Percentiles rank a stretch among this genome's conserved stretches.
Evolutionary conservation across 371 early-diverging fungal genomes (phyloP).

Genomic region (Coemansia sp.): DNA sequence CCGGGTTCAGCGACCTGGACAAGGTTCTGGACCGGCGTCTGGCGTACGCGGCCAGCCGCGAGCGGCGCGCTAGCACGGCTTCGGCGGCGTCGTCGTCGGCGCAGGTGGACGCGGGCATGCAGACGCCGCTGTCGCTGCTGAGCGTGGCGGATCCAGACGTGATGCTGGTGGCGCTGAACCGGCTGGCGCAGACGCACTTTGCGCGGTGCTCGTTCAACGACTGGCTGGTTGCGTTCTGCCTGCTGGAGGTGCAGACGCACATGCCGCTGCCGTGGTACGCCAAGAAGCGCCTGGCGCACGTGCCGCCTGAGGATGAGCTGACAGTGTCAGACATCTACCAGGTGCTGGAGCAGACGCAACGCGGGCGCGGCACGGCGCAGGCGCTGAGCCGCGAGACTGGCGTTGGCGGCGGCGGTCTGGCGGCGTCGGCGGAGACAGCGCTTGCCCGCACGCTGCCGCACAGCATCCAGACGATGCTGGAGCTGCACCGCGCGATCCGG

Average conservation of each 20-base stretch:
- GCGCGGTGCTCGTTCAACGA: conserved; percentile 65
- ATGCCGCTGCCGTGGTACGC: conserved; percentile 73
- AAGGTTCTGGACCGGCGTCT: conserved; percentile 38
- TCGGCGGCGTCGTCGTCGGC: not conserved
- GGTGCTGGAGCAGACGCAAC: conserved; percentile 56
- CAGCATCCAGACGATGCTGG: conserved; percentile 67
- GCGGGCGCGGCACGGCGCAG: conserved; percentile 26
- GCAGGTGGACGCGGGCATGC: conserved; percentile 17
- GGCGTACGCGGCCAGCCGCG: conserved; percentile 27
- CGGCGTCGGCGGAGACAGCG: conserved; percentile 35
- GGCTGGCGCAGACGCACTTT: conserved; percentile 56
- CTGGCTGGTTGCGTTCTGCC: conserved; percentile 70
- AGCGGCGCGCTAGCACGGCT: conserved; percentile 18
- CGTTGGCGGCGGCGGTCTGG: conserved; percentile 17
- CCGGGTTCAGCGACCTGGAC: conserved; percentile 36
- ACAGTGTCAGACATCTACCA: conserved; percentile 69
- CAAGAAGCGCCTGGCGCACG: conserved; percentile 53
- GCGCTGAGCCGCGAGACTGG: conserved; percentile 3
- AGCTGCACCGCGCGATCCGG: conserved; percentile 69
- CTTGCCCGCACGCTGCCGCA: conserved; percentile 64
- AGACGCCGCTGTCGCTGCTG: conserved; percentile 36
- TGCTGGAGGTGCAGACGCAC: conserved; percentile 71
- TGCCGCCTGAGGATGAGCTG: conserved; percentile 57
- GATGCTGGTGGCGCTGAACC: conserved; percentile 44
- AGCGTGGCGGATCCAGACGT: conserved; percentile 32